phyloP scores from a whole-genome alignment of 139 green algal species.

The Chlamydomonas schloesseri region DNA sequence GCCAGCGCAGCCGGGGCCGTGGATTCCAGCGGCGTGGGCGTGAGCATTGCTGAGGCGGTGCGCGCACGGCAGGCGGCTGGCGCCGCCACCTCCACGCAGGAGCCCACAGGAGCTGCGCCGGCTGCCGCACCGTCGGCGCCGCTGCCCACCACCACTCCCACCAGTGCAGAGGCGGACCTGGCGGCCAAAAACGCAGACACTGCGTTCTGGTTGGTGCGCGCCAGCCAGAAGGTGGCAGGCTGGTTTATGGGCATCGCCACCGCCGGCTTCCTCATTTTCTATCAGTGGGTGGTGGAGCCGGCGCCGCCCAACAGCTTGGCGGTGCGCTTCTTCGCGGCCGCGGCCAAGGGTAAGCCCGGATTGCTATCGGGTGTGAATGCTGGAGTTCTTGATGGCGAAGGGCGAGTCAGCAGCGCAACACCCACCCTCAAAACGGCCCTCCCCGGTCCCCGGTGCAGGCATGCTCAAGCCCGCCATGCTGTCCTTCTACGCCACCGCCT shows the following conservation, averaged over 20 bases:
- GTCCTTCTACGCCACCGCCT: slow-evolving; percentile 82
- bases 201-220: slow-evolving; percentile 39
- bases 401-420: no score
- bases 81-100: no score
- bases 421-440: no score
- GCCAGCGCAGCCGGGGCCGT: background rate
- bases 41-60: slow-evolving; percentile 25
- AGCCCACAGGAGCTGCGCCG: background rate
- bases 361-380: background rate
- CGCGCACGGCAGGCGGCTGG: background rate
- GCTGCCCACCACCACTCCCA: background rate
- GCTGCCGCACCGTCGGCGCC: background rate
- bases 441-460: no score
- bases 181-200: background rate
- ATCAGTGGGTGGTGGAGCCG: slow-evolving; percentile 88
- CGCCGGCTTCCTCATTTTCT: slow-evolving; percentile 80
- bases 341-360: slow-evolving; percentile 49
- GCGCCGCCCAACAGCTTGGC: slow-evolving; percentile 69
- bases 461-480: slow-evolving; percentile 79
- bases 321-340: slow-evolving; percentile 68
- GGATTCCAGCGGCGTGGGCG: slow-evolving; percentile 7
- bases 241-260: slow-evolving; percentile 72
- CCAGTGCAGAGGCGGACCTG: background rate
- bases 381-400: no score
- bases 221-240: slow-evolving; percentile 73